Evolutionary conservation across 768 basidiomycete species (phyloP), one percentile per base, ranked within the genome.

Genomic region (Leccinellum luteum): DNA sequence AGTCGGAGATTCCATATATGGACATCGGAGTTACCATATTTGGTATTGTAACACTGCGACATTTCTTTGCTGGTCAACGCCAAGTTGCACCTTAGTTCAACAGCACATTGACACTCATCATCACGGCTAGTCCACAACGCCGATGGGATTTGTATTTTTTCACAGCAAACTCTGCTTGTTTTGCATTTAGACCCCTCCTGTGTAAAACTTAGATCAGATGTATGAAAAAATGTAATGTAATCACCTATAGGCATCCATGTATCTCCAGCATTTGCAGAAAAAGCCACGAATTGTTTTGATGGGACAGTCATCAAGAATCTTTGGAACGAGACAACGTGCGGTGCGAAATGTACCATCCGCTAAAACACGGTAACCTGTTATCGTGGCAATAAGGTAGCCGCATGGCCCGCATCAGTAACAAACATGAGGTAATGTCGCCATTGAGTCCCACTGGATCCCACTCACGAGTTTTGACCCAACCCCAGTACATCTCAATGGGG

Each of bases 201-300:
- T 44, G 6, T 27, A 27, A 6, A 23, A 45, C 6, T 45, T 21
- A 23, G 21, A 45, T 41, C 2, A 19, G 4, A n/a, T n/a, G 12
- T 45, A 3, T 44, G 19, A 44, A 10, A 2, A 23, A 7, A 44
- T 44, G n/a, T 21, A 23, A 7, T 23, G 21, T 44, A 21, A 30
- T 7, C 47, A 49, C 48, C 48, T 32, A 32, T 57, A 57, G n/a
- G 56, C 44, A 57, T 53, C 19, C 56, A 57, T 52, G 19, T 52
- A 52, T 3, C 2, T 4, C 41, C 32, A 57, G 2, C 31, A 25
- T 31, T 57, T 57, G 6, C 2, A 6, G 27, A 52, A 45, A 45
- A 57, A 52, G 23, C 23, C 17, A 19, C 1, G 8, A 17, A 58
- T 58, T 32, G n/a, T 54, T 28, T 32, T n/a, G 21, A 54, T 3